phyloP scores from a whole-genome alignment of 345 rosid genomes.

The Populus tremula region DNA sequence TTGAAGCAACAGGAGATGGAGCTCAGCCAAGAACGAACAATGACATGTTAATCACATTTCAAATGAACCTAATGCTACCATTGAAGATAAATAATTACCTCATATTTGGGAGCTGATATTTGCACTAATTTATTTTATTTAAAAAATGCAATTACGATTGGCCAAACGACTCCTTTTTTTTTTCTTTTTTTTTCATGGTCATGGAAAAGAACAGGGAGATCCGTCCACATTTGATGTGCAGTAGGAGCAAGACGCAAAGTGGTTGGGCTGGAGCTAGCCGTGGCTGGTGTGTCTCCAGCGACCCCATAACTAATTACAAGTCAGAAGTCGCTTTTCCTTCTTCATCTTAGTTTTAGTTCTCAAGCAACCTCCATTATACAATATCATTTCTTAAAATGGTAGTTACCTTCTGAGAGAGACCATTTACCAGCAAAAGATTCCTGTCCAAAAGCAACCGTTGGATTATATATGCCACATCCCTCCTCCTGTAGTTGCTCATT shows the following conservation, averaged over 20 bases:
- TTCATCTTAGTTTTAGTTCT: constrained; percentile 23
- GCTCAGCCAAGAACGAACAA: constrained; percentile 26
- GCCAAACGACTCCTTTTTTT: not conserved
- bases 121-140: not conserved
- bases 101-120: not conserved
- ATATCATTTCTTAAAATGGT: constrained; percentile 23
- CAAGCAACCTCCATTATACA: constrained; percentile 32
- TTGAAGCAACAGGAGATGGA: constrained; percentile 15
- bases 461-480: not conserved
- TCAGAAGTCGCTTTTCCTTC: constrained; percentile 76
- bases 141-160: constrained; percentile 17
- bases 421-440: constrained; percentile 16
- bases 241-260: constrained; percentile 15
- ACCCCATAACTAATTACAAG: constrained; percentile 71
- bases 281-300: constrained; percentile 35
- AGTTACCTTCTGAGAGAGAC: constrained; percentile 31
- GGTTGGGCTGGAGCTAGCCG: constrained; percentile 43
- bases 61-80: constrained; percentile 20
- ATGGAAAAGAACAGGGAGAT: not conserved
- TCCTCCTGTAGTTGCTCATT: not conserved
- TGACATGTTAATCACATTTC: constrained; percentile 27
- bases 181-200: not conserved
- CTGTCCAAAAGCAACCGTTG: not conserved
- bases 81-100: not conserved
- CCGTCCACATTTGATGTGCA: constrained; percentile 9